Evolutionary conservation across 371 early-diverging fungal species (phyloP).

Genomic region (Dipsacomyces acuminosporus): DNA sequence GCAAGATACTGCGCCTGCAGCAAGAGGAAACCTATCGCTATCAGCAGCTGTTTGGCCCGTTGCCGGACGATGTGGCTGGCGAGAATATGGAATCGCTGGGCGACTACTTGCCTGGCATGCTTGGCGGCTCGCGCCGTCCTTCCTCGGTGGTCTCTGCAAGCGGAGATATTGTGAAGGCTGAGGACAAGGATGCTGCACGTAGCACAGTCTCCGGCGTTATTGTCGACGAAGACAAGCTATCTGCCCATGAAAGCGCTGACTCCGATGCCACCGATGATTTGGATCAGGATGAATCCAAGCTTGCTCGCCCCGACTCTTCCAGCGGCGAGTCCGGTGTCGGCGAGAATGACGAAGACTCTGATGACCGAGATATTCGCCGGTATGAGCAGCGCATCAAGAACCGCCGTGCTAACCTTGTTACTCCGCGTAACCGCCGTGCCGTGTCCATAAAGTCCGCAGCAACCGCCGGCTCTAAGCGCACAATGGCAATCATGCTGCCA

Average conservation of each 20-base stretch:
- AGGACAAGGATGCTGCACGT: neutral
- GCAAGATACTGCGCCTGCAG: slow-evolving; percentile 24
- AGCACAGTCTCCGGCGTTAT: neutral
- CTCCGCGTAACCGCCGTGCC: slow-evolving; percentile 10
- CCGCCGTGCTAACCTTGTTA: slow-evolving; percentile 15
- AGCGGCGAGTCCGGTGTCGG: slow-evolving; percentile 15
- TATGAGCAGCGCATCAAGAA: slow-evolving; percentile 31
- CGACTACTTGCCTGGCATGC: slow-evolving; percentile 19
- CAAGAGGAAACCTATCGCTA: slow-evolving; percentile 38
- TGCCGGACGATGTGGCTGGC: slow-evolving; percentile 14
- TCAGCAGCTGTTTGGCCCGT: slow-evolving; percentile 26
- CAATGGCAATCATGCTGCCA: slow-evolving; percentile 12
- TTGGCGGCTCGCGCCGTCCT: neutral
- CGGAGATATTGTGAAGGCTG: neutral
- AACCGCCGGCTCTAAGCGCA: slow-evolving; percentile 8
- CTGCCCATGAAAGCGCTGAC: neutral
- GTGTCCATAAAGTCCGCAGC: neutral
- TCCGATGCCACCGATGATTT: neutral
- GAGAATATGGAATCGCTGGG: slow-evolving; percentile 28
- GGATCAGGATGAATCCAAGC: neutral
- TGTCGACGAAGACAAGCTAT: neutral
- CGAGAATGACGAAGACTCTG: slow-evolving; percentile 7
- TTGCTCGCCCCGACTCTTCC: slow-evolving; percentile 13
- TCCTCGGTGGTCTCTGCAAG: too few relatives aligned
- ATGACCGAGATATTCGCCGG: slow-evolving; percentile 24